Evolutionary conservation across 2,329 filamentous ascomycete genomes (phyloP).

Genomic region (Exophiala bonariae): DNA sequence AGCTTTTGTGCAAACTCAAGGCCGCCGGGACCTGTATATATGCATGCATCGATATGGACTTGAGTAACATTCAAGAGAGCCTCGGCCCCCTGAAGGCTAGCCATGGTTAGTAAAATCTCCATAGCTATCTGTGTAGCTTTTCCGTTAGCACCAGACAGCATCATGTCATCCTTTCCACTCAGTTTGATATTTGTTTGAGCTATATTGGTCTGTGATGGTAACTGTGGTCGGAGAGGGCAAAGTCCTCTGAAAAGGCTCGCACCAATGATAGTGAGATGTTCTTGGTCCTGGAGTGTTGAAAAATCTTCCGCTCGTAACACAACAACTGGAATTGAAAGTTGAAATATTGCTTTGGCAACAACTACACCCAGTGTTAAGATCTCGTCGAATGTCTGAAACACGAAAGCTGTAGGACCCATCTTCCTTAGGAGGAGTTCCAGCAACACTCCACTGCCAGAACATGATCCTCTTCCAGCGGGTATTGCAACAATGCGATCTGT

Average conservation of each 20-base stretch:
- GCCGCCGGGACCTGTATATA: slow-evolving; percentile 43
- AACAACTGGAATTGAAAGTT: slow-evolving; percentile 42
- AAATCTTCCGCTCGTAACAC: slow-evolving; percentile 27
- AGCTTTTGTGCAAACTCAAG: slow-evolving; percentile 40
- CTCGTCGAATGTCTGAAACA: slow-evolving; percentile 45
- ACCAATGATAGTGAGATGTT: not conserved
- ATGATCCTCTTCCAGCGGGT: slow-evolving; percentile 49
- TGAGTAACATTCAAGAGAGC: slow-evolving; percentile 40
- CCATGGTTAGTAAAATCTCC: slow-evolving; percentile 40
- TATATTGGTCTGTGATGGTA: not conserved
- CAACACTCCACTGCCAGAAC: slow-evolving; percentile 47
- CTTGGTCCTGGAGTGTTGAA: not conserved
- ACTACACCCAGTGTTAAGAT: slow-evolving; percentile 49
- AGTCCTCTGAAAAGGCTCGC: not conserved
- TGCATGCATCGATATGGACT: slow-evolving; percentile 46
- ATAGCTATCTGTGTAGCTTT: slow-evolving; percentile 39
- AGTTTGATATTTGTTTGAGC: slow-evolving; percentile 20
- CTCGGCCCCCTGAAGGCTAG: slow-evolving; percentile 35
- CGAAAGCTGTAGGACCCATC: slow-evolving; percentile 39
- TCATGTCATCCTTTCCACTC: slow-evolving; percentile 25
- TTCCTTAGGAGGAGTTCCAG: slow-evolving; percentile 46
- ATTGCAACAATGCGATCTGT: slow-evolving; percentile 42
- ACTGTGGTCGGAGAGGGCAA: not conserved
- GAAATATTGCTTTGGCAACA: slow-evolving; percentile 44
- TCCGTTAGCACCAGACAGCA: slow-evolving; percentile 35